Conservation (phyloP, 306 rosid genomes). For the Casuarina cunninghamiana region DNA sequence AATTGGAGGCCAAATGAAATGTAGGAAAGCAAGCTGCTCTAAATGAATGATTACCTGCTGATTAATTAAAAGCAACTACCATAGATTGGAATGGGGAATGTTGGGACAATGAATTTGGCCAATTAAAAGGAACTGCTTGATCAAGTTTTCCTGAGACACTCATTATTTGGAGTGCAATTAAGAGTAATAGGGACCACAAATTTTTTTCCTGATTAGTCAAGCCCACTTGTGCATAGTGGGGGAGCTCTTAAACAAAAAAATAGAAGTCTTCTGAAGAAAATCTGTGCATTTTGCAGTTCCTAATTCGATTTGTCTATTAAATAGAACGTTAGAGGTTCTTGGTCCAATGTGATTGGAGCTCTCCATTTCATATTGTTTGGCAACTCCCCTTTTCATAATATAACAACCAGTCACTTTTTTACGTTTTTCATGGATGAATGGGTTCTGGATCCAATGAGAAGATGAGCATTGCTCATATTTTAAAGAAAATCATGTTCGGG, state of each 20-base stretch:
- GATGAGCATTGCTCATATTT: constrained; percentile 8
- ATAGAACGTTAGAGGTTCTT: not conserved
- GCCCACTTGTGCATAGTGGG: not conserved
- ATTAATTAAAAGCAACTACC: not conserved
- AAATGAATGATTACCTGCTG: not conserved
- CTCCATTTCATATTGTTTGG: not conserved
- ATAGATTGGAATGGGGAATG: not conserved
- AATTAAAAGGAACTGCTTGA: not conserved
- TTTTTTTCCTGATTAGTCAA: not conserved
- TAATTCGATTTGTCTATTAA: not conserved
- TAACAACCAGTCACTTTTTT: not conserved
- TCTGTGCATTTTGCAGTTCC: not conserved
- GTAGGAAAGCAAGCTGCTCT: not conserved
- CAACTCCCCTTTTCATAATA: not conserved
- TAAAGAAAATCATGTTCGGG: constrained; percentile 18
- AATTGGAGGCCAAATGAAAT: not conserved
- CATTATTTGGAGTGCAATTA: not conserved
- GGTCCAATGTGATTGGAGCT: not conserved
- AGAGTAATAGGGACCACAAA: not conserved
- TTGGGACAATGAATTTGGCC: not conserved
- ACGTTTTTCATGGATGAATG: too few relatives aligned
- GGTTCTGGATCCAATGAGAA: too few relatives aligned
- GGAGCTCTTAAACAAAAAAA: too few relatives aligned
- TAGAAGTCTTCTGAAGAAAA: not conserved
- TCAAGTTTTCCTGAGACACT: not conserved